phyloP scores from a whole-genome alignment of 495 filamentous ascomycete genomes.

The Penicillium lagena region DNA sequence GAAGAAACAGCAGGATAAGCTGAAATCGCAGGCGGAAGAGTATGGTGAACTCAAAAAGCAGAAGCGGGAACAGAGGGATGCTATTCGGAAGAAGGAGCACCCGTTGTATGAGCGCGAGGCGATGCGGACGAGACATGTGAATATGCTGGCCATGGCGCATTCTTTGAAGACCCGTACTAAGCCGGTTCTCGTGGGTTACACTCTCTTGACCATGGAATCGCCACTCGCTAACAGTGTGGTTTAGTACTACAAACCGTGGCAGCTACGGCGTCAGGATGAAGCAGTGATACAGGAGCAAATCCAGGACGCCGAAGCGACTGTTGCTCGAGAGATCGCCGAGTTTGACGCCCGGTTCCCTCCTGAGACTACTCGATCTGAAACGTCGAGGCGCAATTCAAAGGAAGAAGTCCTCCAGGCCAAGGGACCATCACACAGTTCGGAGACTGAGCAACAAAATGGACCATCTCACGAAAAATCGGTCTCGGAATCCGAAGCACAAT shows the following conservation, averaged over 20 bases:
- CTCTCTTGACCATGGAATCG: neutral
- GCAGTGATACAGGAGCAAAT: slow-evolving; percentile 55
- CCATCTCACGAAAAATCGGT: slow-evolving; percentile 7
- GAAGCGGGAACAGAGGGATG: slow-evolving; percentile 53
- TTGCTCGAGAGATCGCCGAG: slow-evolving; percentile 45
- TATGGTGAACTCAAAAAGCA: slow-evolving; percentile 61
- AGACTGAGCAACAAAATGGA: neutral
- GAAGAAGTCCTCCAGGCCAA: slow-evolving; percentile 4
- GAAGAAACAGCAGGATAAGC: slow-evolving; percentile 77
- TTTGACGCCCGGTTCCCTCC: slow-evolving; percentile 35
- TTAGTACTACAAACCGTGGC: slow-evolving; percentile 89
- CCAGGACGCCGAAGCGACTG: slow-evolving; percentile 44
- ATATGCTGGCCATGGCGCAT: slow-evolving; percentile 64
- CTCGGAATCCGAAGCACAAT: slow-evolving; percentile 8
- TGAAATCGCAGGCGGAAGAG: slow-evolving; percentile 66
- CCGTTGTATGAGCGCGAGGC: slow-evolving; percentile 70
- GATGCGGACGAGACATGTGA: slow-evolving; percentile 72
- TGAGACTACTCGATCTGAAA: slow-evolving; percentile 1
- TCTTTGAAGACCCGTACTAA: slow-evolving; percentile 67
- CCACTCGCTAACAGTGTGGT: slow-evolving; percentile 3
- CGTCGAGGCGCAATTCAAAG: neutral
- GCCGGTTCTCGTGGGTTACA: slow-evolving; percentile 66
- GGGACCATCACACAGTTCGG: slow-evolving; percentile 2
- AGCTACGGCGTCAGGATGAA: slow-evolving; percentile 57
- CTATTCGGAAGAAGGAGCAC: slow-evolving; percentile 60